Evolutionary conservation across 768 basidiomycete genomes (phyloP).

Genomic region (Hypholoma fasciculare): DNA sequence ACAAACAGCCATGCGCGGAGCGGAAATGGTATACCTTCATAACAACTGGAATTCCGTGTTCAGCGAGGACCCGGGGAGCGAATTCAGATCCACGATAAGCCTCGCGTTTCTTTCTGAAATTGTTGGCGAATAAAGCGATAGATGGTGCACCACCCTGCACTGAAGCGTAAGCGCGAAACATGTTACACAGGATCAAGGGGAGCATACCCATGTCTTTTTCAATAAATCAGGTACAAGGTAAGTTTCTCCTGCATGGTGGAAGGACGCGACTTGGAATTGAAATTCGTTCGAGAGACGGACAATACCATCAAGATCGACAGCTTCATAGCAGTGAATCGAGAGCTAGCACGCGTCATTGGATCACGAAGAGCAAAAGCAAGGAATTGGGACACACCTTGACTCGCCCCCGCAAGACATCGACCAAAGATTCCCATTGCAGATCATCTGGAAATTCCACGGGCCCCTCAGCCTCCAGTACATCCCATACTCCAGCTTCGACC

Average conservation of each 20-base stretch:
- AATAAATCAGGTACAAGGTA: constrained; percentile 77
- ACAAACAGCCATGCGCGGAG: not conserved
- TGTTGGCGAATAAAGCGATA: constrained; percentile 72
- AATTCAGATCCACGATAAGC: constrained; percentile 72
- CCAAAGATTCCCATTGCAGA: constrained; percentile 68
- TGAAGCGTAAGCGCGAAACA: not conserved
- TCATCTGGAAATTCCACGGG: constrained; percentile 55
- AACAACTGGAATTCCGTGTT: constrained; percentile 63
- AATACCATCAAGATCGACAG: constrained; percentile 67
- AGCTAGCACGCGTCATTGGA: constrained; percentile 20
- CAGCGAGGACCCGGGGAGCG: constrained; percentile 68
- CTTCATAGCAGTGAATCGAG: constrained; percentile 48
- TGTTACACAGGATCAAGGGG: not conserved
- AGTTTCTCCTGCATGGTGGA: constrained; percentile 80
- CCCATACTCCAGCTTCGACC: constrained; percentile 45
- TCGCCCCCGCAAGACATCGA: constrained; percentile 70
- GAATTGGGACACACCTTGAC: constrained; percentile 53
- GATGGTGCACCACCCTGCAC: constrained; percentile 53
- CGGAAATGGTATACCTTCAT: constrained; percentile 57
- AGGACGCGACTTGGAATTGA: constrained; percentile 70
- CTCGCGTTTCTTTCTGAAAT: constrained; percentile 50
- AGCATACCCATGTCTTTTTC: constrained; percentile 63
- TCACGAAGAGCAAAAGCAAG: not conserved
- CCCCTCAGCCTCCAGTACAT: constrained; percentile 27
- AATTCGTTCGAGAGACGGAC: constrained; percentile 80